A percentile compares a stretch with the other conserved stretches of the same genome.
Evolutionary conservation across 1,284 basidiomycete genomes (phyloP).

Genomic region (Megacollybia platyphylla): DNA sequence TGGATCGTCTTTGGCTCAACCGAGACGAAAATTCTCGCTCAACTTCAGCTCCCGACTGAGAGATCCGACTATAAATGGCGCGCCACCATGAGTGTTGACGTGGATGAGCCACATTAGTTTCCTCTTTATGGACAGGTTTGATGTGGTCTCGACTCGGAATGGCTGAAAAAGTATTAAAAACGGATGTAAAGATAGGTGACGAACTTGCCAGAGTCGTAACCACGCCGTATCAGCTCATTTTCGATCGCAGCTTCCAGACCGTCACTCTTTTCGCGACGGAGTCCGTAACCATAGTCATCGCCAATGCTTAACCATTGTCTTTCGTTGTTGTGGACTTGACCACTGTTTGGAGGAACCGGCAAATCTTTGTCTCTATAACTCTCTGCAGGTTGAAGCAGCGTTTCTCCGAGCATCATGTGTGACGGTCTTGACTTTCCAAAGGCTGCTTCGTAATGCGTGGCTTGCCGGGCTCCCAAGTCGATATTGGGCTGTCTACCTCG

Average conservation of each 20-base stretch:
- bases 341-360: too few relatives aligned
- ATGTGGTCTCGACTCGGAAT: slow-evolving; percentile 12
- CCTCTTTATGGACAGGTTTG: slow-evolving; percentile 7
- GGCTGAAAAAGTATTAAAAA: slow-evolving; percentile 7
- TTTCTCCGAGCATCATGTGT: slow-evolving; percentile 11
- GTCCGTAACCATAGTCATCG: slow-evolving; percentile 29
- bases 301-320: slow-evolving; percentile 40
- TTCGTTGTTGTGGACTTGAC: slow-evolving; percentile 14
- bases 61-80: slow-evolving; percentile 36
- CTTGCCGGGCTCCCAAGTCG: slow-evolving; percentile 34
- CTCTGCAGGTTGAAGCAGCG: slow-evolving; percentile 1
- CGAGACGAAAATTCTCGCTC: slow-evolving; percentile 1
- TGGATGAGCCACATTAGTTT: slow-evolving; percentile 12
- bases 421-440: slow-evolving; percentile 28
- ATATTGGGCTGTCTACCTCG: slow-evolving; percentile 31
- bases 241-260: slow-evolving; percentile 38
- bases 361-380: slow-evolving; percentile 5
- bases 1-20: background rate
- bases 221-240: slow-evolving; percentile 33
- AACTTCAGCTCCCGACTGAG: slow-evolving; percentile 24
- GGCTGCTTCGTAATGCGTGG: slow-evolving; percentile 33
- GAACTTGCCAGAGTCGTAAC: slow-evolving; percentile 22
- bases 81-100: slow-evolving; percentile 43
- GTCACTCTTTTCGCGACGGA: slow-evolving; percentile 38
- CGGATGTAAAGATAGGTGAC: slow-evolving; percentile 2